Percentiles rank a stretch among this genome's conserved stretches.
phyloP scores from a whole-genome alignment of 1,284 basidiomycete genomes.

The Ceratobasidium sp. region DNA sequence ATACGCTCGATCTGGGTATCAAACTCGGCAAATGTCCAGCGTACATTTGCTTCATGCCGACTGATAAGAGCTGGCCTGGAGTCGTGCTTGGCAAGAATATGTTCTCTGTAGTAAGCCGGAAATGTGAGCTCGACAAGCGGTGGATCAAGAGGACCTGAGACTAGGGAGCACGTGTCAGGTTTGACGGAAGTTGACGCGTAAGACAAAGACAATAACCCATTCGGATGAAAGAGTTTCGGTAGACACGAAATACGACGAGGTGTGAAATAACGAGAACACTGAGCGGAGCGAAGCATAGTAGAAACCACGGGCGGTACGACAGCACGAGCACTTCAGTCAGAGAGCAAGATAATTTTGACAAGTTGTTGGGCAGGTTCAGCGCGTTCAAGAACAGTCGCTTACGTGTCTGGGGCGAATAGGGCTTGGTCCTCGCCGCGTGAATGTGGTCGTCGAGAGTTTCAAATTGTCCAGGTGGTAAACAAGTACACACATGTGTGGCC shows the following conservation, averaged over 20 bases:
- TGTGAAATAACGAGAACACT: background rate
- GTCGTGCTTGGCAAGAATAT: conserved; percentile 64
- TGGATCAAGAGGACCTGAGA: conserved; percentile 66
- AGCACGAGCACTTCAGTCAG: background rate
- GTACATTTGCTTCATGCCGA: conserved; percentile 71
- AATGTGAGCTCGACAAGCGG: conserved; percentile 72
- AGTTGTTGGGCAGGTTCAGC: background rate
- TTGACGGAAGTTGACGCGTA: background rate
- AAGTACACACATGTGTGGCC: background rate
- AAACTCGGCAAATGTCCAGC: conserved; percentile 81
- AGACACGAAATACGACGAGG: background rate
- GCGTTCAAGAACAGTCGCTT: background rate
- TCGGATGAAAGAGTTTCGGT: background rate
- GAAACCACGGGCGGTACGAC: background rate
- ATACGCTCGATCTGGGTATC: conserved; percentile 72
- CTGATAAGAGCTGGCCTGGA: conserved; percentile 73
- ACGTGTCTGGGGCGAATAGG: background rate
- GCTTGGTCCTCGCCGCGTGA: background rate
- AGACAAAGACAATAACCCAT: background rate
- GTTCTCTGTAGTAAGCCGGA: conserved; percentile 67
- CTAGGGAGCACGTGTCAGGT: conserved; percentile 39
- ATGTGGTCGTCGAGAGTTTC: background rate
- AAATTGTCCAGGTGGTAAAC: background rate
- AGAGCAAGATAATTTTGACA: background rate
- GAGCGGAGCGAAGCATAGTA: conserved; percentile 7